phyloP scores from a whole-genome alignment of 345 rosid species.

The Lumnitzera littorea region DNA sequence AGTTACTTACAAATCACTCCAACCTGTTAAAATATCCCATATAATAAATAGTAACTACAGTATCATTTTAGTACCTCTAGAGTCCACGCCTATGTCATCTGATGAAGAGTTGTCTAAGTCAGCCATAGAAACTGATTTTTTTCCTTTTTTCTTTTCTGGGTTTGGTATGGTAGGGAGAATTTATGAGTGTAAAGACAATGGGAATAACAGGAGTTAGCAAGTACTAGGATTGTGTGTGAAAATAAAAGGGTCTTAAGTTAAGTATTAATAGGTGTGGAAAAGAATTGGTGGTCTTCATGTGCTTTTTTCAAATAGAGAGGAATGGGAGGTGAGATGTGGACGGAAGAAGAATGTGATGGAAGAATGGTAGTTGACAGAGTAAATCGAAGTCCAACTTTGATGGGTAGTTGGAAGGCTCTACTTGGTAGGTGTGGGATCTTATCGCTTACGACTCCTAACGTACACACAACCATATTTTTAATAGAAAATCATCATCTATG shows the following conservation, averaged over 20 bases:
- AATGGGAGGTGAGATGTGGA: conserved; percentile 10
- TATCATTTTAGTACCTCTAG: not conserved
- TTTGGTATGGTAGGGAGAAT: not conserved
- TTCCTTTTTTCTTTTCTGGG: not conserved
- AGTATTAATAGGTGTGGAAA: conserved; percentile 8
- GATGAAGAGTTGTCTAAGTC: conserved; percentile 15
- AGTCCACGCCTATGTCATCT: conserved; percentile 9
- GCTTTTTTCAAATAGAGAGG: not conserved
- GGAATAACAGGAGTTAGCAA: not conserved
- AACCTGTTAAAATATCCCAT: too few relatives aligned
- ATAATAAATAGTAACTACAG: too few relatives aligned
- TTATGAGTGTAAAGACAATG: not conserved
- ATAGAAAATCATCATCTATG: too few relatives aligned
- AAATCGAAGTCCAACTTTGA: conserved; percentile 12
- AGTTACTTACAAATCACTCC: too few relatives aligned
- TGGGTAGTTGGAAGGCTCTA: conserved; percentile 11
- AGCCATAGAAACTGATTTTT: conserved; percentile 7
- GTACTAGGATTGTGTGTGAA: not conserved
- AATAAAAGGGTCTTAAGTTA: not conserved
- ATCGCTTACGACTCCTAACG: too few relatives aligned
- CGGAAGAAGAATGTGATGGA: not conserved
- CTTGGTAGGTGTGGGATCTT: conserved; percentile 4
- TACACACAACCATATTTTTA: too few relatives aligned
- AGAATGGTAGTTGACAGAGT: conserved; percentile 15
- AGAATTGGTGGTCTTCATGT: not conserved